Conservation (phyloP, 345 rosid genomes). For the Draba incana region DNA sequence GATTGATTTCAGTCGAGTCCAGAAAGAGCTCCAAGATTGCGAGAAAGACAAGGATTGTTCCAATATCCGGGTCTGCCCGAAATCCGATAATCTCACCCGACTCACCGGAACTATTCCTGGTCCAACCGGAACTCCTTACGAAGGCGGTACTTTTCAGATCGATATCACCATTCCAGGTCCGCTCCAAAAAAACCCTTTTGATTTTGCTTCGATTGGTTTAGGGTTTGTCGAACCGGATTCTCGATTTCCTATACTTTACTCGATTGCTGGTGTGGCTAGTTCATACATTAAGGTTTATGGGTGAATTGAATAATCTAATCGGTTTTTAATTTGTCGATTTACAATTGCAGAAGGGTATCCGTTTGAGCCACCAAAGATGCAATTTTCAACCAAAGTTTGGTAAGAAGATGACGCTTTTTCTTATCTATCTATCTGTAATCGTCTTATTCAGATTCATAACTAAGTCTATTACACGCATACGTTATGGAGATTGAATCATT, state of each 20-base stretch:
- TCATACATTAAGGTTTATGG: conserved; percentile 12
- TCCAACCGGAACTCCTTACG: conserved; percentile 86
- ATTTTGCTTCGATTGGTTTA: conserved; percentile 27
- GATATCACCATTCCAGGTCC: conserved; percentile 82
- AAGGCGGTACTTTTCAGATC: conserved; percentile 87
- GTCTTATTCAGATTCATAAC: neutral
- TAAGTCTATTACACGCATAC: neutral
- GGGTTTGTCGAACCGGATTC: neutral
- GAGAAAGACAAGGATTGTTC: conserved; percentile 67
- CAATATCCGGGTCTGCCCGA: conserved; percentile 74
- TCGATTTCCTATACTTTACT: neutral
- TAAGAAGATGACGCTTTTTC: conserved; percentile 47
- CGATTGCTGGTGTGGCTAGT: neutral
- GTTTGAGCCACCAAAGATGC: conserved; percentile 99
- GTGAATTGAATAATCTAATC: neutral
- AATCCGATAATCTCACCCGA: conserved; percentile 73
- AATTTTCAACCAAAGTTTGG: conserved; percentile 97
- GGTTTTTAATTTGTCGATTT: neutral
- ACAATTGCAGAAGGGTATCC: conserved; percentile 91
- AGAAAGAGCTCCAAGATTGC: conserved; percentile 91
- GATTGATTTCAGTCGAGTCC: conserved; percentile 87
- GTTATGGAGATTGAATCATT: no score
- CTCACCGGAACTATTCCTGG: conserved; percentile 87
- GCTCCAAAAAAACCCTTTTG: neutral
- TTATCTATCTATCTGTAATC: neutral